Percentiles rank a stretch among this genome's conserved stretches.
Evolutionary conservation across 73 alveolate genomes (phyloP).

Genomic region (Paramecium biaurelia): DNA sequence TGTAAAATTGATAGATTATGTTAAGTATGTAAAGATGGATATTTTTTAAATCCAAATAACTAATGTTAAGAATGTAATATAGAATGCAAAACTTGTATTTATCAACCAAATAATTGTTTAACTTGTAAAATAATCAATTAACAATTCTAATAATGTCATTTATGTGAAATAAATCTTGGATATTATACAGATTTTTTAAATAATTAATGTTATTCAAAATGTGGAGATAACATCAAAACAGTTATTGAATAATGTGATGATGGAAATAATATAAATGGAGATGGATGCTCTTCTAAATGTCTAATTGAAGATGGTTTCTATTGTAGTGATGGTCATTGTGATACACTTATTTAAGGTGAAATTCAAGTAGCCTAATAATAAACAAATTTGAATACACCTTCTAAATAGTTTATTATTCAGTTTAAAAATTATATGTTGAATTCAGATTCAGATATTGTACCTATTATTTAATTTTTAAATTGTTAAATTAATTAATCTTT

Average conservation of each 20-base stretch:
- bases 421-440: background rate
- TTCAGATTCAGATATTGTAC: background rate
- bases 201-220: background rate
- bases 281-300: background rate
- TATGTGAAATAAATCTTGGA: background rate
- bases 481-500: background rate
- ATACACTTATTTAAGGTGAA: background rate
- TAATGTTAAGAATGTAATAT: background rate
- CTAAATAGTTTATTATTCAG: background rate
- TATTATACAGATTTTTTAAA: background rate
- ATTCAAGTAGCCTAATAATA: background rate
- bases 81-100: background rate
- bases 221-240: background rate
- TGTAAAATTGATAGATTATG: background rate
- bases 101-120: background rate
- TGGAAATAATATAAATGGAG: background rate
- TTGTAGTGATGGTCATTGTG: background rate
- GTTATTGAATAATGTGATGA: background rate
- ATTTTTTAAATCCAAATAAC: background rate
- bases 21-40: background rate
- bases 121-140: background rate
- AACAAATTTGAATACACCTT: background rate
- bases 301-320: background rate
- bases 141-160: background rate
- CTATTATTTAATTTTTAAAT: background rate